Conservation (phyloP, 192 early-diverging fungal genomes). For the Phlyctochytrium arcticum region DNA sequence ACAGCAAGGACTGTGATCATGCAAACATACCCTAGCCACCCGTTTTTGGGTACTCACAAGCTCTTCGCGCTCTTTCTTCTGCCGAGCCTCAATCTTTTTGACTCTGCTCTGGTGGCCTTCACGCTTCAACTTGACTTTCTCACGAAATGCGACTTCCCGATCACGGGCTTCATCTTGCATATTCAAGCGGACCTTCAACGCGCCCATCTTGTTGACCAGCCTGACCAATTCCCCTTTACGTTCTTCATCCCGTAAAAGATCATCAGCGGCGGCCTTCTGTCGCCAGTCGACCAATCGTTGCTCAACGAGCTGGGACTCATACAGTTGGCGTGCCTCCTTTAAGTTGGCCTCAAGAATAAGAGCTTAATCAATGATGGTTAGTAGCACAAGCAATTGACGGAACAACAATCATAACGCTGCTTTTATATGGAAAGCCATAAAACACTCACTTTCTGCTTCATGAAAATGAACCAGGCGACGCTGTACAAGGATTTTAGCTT, state of each 20-base stretch:
- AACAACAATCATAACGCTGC: no score
- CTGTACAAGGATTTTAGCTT: conserved; percentile 18
- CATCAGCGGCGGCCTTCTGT: conserved; percentile 15
- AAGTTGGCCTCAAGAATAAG: conserved; percentile 22
- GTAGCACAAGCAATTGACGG: not conserved
- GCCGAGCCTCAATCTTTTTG: conserved; percentile 17
- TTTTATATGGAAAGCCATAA: not conserved
- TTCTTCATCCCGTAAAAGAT: conserved; percentile 15
- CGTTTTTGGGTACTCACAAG: conserved; percentile 11
- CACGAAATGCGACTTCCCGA: conserved; percentile 15
- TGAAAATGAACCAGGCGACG: conserved; percentile 18
- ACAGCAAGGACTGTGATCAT: not conserved
- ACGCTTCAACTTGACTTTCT: conserved; percentile 14
- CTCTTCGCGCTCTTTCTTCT: conserved; percentile 24
- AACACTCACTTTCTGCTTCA: conserved; percentile 20
- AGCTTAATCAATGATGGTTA: not conserved
- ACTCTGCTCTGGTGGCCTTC: conserved; percentile 3
- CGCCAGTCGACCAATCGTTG: conserved; percentile 15
- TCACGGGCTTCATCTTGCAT: conserved; percentile 23
- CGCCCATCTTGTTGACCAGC: conserved; percentile 16
- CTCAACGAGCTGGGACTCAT: conserved; percentile 25
- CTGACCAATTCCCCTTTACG: conserved; percentile 17
- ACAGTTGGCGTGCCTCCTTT: conserved; percentile 22
- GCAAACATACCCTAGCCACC: conserved; percentile 10
- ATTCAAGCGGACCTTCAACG: conserved; percentile 10